A percentile compares a stretch with the other conserved stretches of the same genome.
These are phyloP conservation scores for Fusarium verrucosum DNA, from an alignment of 2,329 filamentous ascomycete species.

Conservation along the genomic window DNA sequence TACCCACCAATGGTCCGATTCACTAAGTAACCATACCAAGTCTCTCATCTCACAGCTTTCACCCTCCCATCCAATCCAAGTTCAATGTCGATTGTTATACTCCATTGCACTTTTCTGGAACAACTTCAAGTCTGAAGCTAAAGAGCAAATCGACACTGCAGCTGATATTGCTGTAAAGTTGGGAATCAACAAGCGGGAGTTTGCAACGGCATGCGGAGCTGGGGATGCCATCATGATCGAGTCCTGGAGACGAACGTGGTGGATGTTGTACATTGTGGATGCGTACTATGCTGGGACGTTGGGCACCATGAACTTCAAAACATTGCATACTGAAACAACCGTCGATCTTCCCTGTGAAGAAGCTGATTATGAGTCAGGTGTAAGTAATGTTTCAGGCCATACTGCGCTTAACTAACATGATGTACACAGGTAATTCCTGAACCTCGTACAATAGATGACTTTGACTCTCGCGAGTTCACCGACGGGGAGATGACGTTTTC, in stretches of 20 bases:
- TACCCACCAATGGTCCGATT: constrained; percentile 20
- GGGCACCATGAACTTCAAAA: constrained; percentile 42
- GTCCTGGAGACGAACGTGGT: constrained; percentile 75
- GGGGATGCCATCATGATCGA: constrained; percentile 63
- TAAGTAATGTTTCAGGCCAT: constrained; percentile 26
- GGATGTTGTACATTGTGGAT: constrained; percentile 72
- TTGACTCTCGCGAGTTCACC: constrained; percentile 29
- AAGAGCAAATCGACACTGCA: constrained; percentile 55
- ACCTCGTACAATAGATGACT: constrained; percentile 18
- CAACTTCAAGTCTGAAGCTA: constrained; percentile 39
- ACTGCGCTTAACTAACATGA: neutral
- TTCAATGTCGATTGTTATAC: constrained; percentile 51
- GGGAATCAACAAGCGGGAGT: constrained; percentile 66
- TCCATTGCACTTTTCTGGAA: constrained; percentile 51
- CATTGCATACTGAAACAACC: constrained; percentile 57
- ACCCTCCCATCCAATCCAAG: constrained; percentile 42
- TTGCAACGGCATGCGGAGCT: constrained; percentile 58
- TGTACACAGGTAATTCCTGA: neutral
- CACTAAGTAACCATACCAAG: constrained; percentile 10
- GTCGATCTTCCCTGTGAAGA: constrained; percentile 73
- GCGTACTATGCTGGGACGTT: constrained; percentile 53
- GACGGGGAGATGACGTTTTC: constrained; percentile 10
- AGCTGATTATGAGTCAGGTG: constrained; percentile 57
- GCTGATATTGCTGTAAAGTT: constrained; percentile 67
- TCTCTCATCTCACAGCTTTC: constrained; percentile 1